These are phyloP conservation scores for Carex pumila DNA, from an alignment of 176 grass and related monocot genomes.

Conservation along the genomic window DNA sequence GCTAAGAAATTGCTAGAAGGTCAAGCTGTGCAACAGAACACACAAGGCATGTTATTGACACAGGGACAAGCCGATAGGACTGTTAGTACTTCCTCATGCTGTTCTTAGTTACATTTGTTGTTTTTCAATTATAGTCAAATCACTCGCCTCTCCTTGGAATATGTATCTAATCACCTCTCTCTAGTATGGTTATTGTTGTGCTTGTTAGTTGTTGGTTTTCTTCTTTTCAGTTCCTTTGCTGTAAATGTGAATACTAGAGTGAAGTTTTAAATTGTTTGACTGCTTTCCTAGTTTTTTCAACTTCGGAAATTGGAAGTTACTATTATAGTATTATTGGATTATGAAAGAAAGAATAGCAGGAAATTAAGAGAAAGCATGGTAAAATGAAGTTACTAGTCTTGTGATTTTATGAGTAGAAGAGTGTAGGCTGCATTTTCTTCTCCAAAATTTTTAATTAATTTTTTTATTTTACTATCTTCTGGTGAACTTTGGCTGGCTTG, in stretches of 20 bases:
- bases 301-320: not conserved
- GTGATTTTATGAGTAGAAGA: too few species aligned
- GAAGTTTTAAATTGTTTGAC: not conserved
- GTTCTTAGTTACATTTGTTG: slow-evolving; percentile 36
- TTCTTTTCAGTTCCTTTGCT: slow-evolving; percentile 32
- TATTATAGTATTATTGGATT: not conserved
- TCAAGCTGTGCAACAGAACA: slow-evolving; percentile 42
- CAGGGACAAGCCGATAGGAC: slow-evolving; percentile 53
- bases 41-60: slow-evolving; percentile 60
- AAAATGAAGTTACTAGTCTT: not conserved
- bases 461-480: too few species aligned
- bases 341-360: not conserved
- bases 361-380: too few species aligned
- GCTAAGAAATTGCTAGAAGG: slow-evolving; percentile 69
- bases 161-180: not conserved
- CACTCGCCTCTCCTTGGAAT: slow-evolving; percentile 2
- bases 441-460: too few species aligned
- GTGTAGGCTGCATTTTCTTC: too few species aligned
- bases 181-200: slow-evolving; percentile 34
- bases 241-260: slow-evolving; percentile 65
- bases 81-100: slow-evolving; percentile 69
- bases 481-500: too few species aligned
- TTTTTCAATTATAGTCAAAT: not conserved
- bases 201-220: slow-evolving; percentile 21
- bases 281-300: not conserved